Percentiles rank a stretch among this genome's conserved stretches.
Conservation (phyloP, 352 stramenopile species). For the Globisporangium nagaii region DNA sequence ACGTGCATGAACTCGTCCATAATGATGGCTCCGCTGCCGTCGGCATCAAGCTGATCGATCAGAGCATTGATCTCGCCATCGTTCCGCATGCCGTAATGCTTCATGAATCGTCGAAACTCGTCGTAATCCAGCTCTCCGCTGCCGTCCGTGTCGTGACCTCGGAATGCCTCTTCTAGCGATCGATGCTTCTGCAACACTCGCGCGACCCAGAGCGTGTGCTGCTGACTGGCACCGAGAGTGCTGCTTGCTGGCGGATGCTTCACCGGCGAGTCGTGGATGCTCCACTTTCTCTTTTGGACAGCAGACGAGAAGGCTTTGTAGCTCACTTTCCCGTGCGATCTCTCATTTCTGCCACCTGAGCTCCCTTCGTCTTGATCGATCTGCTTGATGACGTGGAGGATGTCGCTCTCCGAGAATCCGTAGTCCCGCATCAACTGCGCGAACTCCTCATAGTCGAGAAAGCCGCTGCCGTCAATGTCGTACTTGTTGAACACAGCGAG, state of each 20-base stretch:
- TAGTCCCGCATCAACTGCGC: slow-evolving; percentile 27
- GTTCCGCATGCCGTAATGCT: slow-evolving; percentile 37
- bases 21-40: slow-evolving; percentile 36
- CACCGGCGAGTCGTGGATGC: not conserved
- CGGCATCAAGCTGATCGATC: slow-evolving; percentile 31
- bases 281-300: slow-evolving; percentile 17
- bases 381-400: slow-evolving; percentile 22
- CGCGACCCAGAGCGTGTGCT: slow-evolving; percentile 16
- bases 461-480: slow-evolving; percentile 25
- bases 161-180: slow-evolving; percentile 33
- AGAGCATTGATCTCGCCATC: slow-evolving; percentile 29
- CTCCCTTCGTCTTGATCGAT: slow-evolving; percentile 14
- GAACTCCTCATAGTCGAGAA: slow-evolving; percentile 29
- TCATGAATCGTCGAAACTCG: slow-evolving; percentile 48
- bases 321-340: slow-evolving; percentile 9
- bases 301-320: slow-evolving; percentile 19
- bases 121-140: slow-evolving; percentile 40
- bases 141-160: slow-evolving; percentile 26
- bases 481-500: slow-evolving; percentile 31
- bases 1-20: slow-evolving; percentile 34
- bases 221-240: not conserved
- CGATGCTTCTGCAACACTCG: slow-evolving; percentile 27
- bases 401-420: slow-evolving; percentile 23
- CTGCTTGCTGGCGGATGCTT: not conserved
- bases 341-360: not conserved